Conservation (phyloP, 2,329 filamentous ascomycete species). For the Penicillium expansum region DNA sequence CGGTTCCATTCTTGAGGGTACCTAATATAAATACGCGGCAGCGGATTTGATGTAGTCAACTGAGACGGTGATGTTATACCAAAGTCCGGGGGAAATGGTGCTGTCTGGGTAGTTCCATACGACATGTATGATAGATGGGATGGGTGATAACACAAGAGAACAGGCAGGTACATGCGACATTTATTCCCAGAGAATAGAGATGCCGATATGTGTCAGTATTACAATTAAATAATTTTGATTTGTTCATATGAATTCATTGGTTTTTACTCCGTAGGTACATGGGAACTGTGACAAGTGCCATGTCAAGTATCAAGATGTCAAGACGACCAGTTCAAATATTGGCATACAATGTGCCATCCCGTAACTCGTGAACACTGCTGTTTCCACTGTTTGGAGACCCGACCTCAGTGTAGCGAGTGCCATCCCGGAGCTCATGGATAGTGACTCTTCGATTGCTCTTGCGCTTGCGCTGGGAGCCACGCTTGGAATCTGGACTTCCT, state of each 20-base stretch:
- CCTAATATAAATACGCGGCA: not conserved
- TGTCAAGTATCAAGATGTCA: not conserved
- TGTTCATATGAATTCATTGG: not conserved
- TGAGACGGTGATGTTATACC: not conserved
- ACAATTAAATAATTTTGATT: not conserved
- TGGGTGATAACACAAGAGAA: no score
- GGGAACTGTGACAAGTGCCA: not conserved
- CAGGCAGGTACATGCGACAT: not conserved
- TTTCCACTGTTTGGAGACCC: constrained; percentile 34
- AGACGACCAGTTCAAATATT: constrained; percentile 30
- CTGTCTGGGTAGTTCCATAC: not conserved
- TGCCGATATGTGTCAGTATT: not conserved
- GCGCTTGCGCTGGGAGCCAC: constrained; percentile 29
- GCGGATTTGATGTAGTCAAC: not conserved
- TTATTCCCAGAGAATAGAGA: not conserved
- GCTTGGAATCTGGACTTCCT: constrained; percentile 32
- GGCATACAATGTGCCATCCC: constrained; percentile 45
- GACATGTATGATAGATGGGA: no score
- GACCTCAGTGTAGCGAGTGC: constrained; percentile 42
- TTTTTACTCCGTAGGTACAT: not conserved
- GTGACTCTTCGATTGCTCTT: constrained; percentile 37
- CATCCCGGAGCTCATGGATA: constrained; percentile 44
- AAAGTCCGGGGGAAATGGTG: not conserved
- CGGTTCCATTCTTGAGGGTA: not conserved
- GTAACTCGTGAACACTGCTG: constrained; percentile 42